Base-by-base conservation (phyloP, 2,329 filamentous ascomycete species). In the Paecilomyces dactylethromorphus region DNA sequence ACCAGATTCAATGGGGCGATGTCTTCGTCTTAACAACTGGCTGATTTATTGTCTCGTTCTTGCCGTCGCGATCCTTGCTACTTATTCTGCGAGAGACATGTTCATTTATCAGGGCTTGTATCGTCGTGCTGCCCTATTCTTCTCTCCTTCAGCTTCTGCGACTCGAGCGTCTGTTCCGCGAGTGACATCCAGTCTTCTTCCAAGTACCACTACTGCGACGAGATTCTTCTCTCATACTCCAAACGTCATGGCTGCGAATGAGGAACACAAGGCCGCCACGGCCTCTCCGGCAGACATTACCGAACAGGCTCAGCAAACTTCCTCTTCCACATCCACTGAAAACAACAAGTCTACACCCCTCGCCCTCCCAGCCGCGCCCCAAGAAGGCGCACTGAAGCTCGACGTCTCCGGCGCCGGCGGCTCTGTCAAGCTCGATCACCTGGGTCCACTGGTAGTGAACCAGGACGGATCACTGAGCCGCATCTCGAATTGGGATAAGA, bases 381-480 rank as follows among this genome's bases (percentile, higher is more conserved):
- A 56, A 8, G 57, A 29, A 10, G 45, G 29, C 5, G 24, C 53
- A 3, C 39, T 54, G 45, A 59, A 93, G 81, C 89, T 94, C 69
- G 93, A 97, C 70, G 74, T 83, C 29, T 68, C 69, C 50, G 62
- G 63, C 8, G 65, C 66, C 7, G 69, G 67, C 29, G 68, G 69
- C 10, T 67, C 74, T 13, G 79, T 89, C 51, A 83, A 81, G 55
- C 81, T 92, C 8, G 87, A 90, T 68, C 81, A 84, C 61, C 76
- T 92, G 24, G 89, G 89, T 0, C 89, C 89, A 1, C 79, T 92
- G 66, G 88, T 92, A 1, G 85, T 92, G 57, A 89, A 91, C 71
- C 77, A 79, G 61, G 87, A 92, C 71, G 89, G 89, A 21, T 86
- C 86, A 8, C 72, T 91, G 64, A 86, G 85, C 58, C 82, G 88